phyloP scores from a whole-genome alignment of 129 eudicot species.

The Chrysanthemum lavandulifolium region DNA sequence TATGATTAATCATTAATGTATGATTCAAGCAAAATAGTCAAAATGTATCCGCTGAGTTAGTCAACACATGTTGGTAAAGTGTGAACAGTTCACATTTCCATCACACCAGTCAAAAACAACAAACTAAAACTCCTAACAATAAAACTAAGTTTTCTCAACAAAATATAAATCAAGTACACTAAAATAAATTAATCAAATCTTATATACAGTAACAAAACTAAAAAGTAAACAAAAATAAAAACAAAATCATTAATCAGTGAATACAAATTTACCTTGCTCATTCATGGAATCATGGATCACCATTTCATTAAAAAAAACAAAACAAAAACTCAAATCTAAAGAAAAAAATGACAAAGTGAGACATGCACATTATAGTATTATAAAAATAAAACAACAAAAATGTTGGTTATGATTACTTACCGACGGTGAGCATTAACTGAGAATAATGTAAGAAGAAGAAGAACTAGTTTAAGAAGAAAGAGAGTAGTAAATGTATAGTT shows the following conservation, averaged over 20 bases:
- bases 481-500: not conserved
- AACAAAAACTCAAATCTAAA: not conserved
- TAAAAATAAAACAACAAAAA: not conserved
- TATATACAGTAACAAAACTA: not conserved
- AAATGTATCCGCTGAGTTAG: too few species aligned
- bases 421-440: slow-evolving; percentile 1
- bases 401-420: not conserved
- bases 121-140: too few species aligned
- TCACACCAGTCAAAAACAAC: too few species aligned
- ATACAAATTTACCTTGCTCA: not conserved
- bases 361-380: slow-evolving; percentile 3
- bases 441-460: not conserved
- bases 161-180: not conserved
- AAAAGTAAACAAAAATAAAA: not conserved
- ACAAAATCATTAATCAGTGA: not conserved
- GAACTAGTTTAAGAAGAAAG: not conserved
- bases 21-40: too few species aligned
- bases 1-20: too few species aligned
- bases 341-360: not conserved
- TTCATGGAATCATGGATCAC: not conserved
- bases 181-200: not conserved
- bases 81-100: too few species aligned
- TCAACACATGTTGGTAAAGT: too few species aligned
- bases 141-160: too few species aligned
- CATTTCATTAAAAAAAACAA: not conserved